Percentiles rank a stretch among this genome's conserved stretches.
Conservation (phyloP, 1,284 basidiomycete genomes). For the Gymnopus androsaceus region DNA sequence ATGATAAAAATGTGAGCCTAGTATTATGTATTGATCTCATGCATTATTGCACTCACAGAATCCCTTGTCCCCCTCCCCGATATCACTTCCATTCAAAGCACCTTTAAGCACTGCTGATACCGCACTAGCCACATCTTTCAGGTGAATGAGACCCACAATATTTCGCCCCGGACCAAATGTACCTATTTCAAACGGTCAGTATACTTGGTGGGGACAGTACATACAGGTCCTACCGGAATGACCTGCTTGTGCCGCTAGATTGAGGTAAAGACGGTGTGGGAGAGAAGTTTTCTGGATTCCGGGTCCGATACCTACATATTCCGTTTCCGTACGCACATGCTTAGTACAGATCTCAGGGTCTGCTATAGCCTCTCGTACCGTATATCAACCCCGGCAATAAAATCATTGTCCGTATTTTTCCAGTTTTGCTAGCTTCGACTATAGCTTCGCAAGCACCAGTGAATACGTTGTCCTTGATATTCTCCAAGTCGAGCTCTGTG, state of each 20-base stretch:
- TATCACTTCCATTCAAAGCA: conserved; percentile 1
- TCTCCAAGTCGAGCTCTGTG: conserved; percentile 1
- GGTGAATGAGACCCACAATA: background rate
- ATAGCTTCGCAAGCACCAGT: background rate
- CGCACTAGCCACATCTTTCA: conserved; percentile 11
- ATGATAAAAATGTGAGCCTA: background rate
- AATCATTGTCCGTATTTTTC: conserved; percentile 10
- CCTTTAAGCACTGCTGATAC: conserved; percentile 1
- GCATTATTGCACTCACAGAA: background rate
- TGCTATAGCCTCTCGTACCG: background rate
- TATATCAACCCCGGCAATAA: conserved; percentile 10
- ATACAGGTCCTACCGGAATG: background rate
- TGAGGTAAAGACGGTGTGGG: conserved; percentile 2
- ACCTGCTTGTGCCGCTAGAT: conserved; percentile 4
- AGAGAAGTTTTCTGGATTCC: conserved; percentile 6
- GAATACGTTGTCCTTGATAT: background rate
- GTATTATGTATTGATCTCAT: background rate
- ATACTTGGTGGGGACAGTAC: background rate
- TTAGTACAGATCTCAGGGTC: background rate
- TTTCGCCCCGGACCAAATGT: conserved; percentile 11
- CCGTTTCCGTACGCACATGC: background rate
- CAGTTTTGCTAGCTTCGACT: background rate
- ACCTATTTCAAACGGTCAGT: background rate
- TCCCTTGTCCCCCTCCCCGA: conserved; percentile 4
- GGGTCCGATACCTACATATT: conserved; percentile 4